phyloP scores from a whole-genome alignment of 163 green algal species.

The Volvox carteri region DNA sequence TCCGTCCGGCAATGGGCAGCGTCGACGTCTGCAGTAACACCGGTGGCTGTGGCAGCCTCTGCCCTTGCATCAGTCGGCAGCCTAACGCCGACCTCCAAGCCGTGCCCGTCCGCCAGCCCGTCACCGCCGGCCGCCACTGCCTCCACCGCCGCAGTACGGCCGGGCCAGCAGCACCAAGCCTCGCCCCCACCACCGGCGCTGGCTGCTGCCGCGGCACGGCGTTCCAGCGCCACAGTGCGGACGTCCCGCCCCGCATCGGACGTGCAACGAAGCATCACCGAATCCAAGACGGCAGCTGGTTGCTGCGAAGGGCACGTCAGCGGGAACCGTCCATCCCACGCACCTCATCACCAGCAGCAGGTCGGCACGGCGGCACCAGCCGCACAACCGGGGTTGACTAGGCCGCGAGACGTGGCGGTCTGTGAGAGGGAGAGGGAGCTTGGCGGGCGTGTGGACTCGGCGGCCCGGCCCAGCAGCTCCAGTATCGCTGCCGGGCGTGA shows the following conservation, averaged over 20 bases:
- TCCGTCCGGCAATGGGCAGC: constrained; percentile 4
- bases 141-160: background rate
- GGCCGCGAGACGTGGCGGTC: background rate
- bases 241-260: background rate
- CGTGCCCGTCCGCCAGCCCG: background rate
- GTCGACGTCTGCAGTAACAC: background rate
- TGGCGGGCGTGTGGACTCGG: background rate
- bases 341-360: background rate
- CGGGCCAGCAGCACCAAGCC: background rate
- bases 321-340: background rate
- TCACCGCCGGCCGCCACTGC: background rate
- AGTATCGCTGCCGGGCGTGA: background rate
- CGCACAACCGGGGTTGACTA: background rate
- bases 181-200: background rate
- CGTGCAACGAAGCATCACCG: background rate
- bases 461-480: background rate
- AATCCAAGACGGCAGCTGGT: background rate
- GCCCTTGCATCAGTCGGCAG: background rate
- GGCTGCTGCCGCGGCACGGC: background rate
- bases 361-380: background rate
- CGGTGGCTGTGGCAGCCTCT: background rate
- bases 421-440: background rate
- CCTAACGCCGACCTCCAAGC: background rate
- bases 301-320: background rate
- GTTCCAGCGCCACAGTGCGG: background rate